Evolutionary conservation across 1,139 yeast species (phyloP).

Genomic region (Nematodospora anomalae): DNA sequence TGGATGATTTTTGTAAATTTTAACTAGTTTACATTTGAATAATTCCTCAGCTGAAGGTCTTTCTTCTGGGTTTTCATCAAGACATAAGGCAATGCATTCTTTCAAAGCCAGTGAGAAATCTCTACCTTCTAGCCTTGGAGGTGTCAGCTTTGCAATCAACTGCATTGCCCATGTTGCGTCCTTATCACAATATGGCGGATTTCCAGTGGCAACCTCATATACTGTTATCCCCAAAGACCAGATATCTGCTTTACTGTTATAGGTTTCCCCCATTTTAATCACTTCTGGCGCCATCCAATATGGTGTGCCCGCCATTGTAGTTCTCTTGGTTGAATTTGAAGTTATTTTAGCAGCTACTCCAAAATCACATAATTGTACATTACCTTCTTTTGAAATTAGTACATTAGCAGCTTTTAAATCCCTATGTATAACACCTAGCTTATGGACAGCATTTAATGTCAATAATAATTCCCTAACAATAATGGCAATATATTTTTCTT

Average conservation of each 20-base stretch:
- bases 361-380: slow-evolving; percentile 90
- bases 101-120: slow-evolving; percentile 74
- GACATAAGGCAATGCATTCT: slow-evolving; percentile 86
- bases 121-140: slow-evolving; percentile 91
- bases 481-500: slow-evolving; percentile 79
- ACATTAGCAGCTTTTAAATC: slow-evolving; percentile 97
- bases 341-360: slow-evolving; percentile 96
- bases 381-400: slow-evolving; percentile 83
- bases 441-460: slow-evolving; percentile 82
- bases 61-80: slow-evolving; percentile 91
- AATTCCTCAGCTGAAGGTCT: slow-evolving; percentile 87
- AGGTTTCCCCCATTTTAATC: slow-evolving; percentile 86
- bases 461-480: slow-evolving; percentile 76
- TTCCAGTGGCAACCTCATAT: slow-evolving; percentile 94
- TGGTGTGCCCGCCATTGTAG: slow-evolving; percentile 98
- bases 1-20: slow-evolving; percentile 57
- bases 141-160: slow-evolving; percentile 86
- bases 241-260: slow-evolving; percentile 83
- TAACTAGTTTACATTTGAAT: slow-evolving; percentile 69
- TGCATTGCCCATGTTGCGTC: slow-evolving; percentile 96
- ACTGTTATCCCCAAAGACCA: slow-evolving; percentile 95
- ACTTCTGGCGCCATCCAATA: slow-evolving; percentile 99
- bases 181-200: slow-evolving; percentile 95
- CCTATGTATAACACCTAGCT: slow-evolving; percentile 88
- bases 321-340: slow-evolving; percentile 73